Percentiles rank a stretch among this genome's conserved stretches.
These are phyloP conservation scores for Mycena metata DNA, from an alignment of 768 basidiomycete genomes.

Conservation along the genomic window DNA sequence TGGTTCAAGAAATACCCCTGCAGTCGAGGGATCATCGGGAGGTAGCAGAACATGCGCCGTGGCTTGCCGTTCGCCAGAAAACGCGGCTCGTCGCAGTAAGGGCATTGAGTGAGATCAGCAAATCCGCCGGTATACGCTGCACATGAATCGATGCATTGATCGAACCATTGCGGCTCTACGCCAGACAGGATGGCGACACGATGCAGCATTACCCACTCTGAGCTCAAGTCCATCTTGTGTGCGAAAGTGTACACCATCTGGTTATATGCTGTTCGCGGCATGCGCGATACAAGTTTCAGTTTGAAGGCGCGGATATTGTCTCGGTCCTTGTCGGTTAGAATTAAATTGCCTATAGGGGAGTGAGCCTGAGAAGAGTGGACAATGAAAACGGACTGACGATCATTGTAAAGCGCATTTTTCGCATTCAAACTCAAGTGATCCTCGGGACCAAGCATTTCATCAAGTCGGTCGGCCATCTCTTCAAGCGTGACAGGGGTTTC, in stretches of 20 bases:
- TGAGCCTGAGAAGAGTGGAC: neutral
- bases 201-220: neutral
- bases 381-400: neutral
- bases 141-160: neutral
- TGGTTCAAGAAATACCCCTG: too few relatives aligned
- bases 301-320: neutral
- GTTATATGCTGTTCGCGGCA: neutral
- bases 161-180: neutral
- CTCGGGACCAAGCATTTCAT: neutral
- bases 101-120: neutral
- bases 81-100: neutral
- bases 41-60: neutral
- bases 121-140: too few relatives aligned
- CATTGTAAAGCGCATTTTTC: neutral
- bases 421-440: neutral
- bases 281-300: neutral
- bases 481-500: neutral
- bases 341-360: neutral
- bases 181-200: neutral
- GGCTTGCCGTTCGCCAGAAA: neutral
- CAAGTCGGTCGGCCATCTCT: too few relatives aligned
- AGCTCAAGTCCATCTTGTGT: neutral
- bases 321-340: neutral
- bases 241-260: neutral
- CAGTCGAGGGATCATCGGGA: too few relatives aligned